phyloP scores from a whole-genome alignment of 345 rosid genomes.

The Psidium guajava region DNA sequence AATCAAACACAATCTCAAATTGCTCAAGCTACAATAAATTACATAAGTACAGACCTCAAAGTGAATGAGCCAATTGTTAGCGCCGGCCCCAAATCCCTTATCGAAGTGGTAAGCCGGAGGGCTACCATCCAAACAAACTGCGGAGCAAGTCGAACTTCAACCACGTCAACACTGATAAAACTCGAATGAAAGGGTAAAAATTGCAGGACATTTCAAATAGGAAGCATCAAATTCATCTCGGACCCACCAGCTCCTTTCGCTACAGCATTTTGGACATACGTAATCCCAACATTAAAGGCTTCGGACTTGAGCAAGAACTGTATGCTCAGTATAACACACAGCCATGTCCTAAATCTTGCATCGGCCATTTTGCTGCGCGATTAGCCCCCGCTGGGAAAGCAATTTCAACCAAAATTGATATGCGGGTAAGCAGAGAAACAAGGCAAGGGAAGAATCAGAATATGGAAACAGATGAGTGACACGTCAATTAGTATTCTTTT shows the following conservation, averaged over 20 bases:
- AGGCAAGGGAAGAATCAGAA: neutral
- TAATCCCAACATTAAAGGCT: slow-evolving; percentile 40
- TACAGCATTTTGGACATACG: slow-evolving; percentile 50
- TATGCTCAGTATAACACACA: slow-evolving; percentile 19
- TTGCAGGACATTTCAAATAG: neutral
- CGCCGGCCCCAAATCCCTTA: slow-evolving; percentile 71
- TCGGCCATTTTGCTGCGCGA: slow-evolving; percentile 37
- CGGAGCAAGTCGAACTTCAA: neutral
- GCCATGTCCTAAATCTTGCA: slow-evolving; percentile 29
- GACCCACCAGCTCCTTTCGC: slow-evolving; percentile 78
- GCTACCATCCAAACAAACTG: slow-evolving; percentile 97
- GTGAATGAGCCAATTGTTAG: slow-evolving; percentile 71
- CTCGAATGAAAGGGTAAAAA: neutral
- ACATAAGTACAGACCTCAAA: slow-evolving; percentile 50
- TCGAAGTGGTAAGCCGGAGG: slow-evolving; percentile 87
- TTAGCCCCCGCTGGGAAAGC: neutral
- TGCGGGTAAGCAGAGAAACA: neutral
- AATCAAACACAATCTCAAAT: neutral
- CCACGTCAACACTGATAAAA: neutral
- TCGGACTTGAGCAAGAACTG: slow-evolving; percentile 26
- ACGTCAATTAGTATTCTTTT: neutral
- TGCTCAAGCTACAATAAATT: neutral
- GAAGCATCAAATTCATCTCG: neutral
- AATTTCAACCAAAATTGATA: neutral
- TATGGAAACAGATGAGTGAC: neutral